Base-by-base conservation (phyloP, 371 early-diverging fungal genomes). In the Mortierella polycephala region DNA sequence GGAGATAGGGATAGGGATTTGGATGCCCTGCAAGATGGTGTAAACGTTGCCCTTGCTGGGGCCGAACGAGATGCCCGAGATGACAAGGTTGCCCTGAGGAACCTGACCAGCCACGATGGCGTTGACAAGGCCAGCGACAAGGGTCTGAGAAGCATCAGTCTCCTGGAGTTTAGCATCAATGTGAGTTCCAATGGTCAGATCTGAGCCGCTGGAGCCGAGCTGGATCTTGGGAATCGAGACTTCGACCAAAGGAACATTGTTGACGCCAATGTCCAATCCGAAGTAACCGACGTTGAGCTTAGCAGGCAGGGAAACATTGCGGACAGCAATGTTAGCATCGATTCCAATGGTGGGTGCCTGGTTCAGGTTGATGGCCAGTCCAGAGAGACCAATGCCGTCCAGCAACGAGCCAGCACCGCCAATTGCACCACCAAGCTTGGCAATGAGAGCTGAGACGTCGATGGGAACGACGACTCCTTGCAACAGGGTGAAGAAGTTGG, bases 351-450 rank as follows among this genome's bases (percentile, higher is more conserved):
- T 69, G 44, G 72, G 79, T 21, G 79, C 73, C 63, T 72, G 62
- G 69, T 79, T 79, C 73, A 79, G 47, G 69, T 79, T 69, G 39
- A 79, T 65, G 59, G 59, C 73, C 50, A 79, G 51, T 30, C 66
- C 69, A 39, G 69, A 72, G 47, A 79, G 79, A 52, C 73, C 69
- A 7, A 79, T 42, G 37, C 73, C 56, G 65, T 66, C 69, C 37
- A 79, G 66, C 58, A 62, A 58, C 7, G 76, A 76, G 1, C 76
- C 76, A 67, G 76, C 62, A 13, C 76, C 67, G 16, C 64, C 57
- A 45, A 76, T 20, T 64, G 60, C 62, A 23, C 71, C 71, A 14
- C 76, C 71, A 16, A 76, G 59, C 64, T 71, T 76, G 71, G 59
- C 45, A 47, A 76, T 55, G 56, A 50, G 37, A 16, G 76, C 51